A percentile compares a stretch with the other conserved stretches of the same genome.
phyloP scores from a whole-genome alignment of 352 stramenopile species.

The Aphanomyces euteiches region DNA sequence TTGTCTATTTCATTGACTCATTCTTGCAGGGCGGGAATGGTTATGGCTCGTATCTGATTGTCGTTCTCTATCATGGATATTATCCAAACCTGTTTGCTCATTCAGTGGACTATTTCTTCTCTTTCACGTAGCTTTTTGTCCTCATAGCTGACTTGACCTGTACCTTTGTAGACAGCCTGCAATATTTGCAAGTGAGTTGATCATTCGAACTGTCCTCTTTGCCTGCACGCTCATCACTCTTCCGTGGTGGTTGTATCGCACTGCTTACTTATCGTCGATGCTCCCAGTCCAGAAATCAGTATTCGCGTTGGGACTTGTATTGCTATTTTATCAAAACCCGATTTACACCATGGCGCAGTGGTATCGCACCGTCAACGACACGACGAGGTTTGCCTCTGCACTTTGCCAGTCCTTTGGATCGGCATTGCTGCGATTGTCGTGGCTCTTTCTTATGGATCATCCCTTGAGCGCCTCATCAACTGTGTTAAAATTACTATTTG shows the following conservation, averaged over 20 bases:
- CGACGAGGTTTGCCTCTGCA: slow-evolving; percentile 62
- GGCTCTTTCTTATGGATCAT: slow-evolving; percentile 78
- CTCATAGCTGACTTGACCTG: neutral
- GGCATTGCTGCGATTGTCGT: slow-evolving; percentile 74
- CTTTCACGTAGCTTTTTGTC: slow-evolving; percentile 56
- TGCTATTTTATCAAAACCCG: slow-evolving; percentile 82
- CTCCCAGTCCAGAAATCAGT: slow-evolving; percentile 72
- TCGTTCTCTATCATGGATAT: slow-evolving; percentile 58
- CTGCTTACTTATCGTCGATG: slow-evolving; percentile 56
- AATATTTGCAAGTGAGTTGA: slow-evolving; percentile 63
- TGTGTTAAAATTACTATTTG: slow-evolving; percentile 41
- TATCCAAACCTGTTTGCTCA: slow-evolving; percentile 75
- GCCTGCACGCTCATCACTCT: slow-evolving; percentile 56
- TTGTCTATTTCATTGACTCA: neutral
- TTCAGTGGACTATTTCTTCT: slow-evolving; percentile 67
- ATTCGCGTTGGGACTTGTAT: slow-evolving; percentile 56
- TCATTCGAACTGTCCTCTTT: slow-evolving; percentile 58
- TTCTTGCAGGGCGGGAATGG: slow-evolving; percentile 49
- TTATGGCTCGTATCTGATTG: slow-evolving; percentile 58
- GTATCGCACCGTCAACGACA: slow-evolving; percentile 48
- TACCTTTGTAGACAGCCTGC: slow-evolving; percentile 49
- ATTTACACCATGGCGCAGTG: slow-evolving; percentile 63
- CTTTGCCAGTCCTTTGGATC: slow-evolving; percentile 66
- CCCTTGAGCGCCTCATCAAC: slow-evolving; percentile 35
- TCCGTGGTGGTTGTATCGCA: slow-evolving; percentile 64